Evolutionary conservation across 495 filamentous ascomycete genomes (phyloP).

Genomic region (Collariella sp.): DNA sequence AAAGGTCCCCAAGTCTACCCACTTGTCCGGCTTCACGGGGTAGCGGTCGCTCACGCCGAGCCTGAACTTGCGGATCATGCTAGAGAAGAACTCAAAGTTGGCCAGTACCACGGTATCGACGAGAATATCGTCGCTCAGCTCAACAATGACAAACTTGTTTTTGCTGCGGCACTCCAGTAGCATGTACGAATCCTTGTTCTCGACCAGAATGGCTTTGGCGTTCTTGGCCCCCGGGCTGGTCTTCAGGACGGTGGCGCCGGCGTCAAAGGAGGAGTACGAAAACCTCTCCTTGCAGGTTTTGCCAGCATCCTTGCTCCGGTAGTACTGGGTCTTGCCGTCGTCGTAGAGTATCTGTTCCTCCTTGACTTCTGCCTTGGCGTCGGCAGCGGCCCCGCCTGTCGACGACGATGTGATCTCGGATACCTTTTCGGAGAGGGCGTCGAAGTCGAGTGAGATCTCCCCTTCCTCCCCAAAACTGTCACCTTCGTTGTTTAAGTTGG

Average conservation of each 20-base stretch:
- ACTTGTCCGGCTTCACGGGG: slow-evolving; percentile 83
- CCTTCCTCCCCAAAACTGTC: slow-evolving; percentile 68
- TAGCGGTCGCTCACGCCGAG: slow-evolving; percentile 89
- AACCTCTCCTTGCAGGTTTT: slow-evolving; percentile 86
- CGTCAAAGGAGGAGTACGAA: slow-evolving; percentile 95
- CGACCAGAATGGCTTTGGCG: slow-evolving; percentile 75
- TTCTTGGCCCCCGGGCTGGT: slow-evolving; percentile 77
- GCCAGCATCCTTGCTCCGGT: slow-evolving; percentile 81
- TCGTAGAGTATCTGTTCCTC: slow-evolving; percentile 38
- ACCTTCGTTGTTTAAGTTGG: slow-evolving; percentile 24
- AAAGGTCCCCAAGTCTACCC: slow-evolving; percentile 81
- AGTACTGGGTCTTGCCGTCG: slow-evolving; percentile 42
- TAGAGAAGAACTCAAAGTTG: slow-evolving; percentile 98
- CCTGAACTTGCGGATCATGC: slow-evolving; percentile 83
- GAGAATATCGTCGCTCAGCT: slow-evolving; percentile 80
- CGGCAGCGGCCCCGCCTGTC: slow-evolving; percentile 23
- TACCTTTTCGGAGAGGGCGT: slow-evolving; percentile 43
- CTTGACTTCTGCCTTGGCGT: slow-evolving; percentile 31
- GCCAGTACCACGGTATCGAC: slow-evolving; percentile 93
- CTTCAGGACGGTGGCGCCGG: slow-evolving; percentile 88
- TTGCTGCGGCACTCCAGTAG: slow-evolving; percentile 76
- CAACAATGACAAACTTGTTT: slow-evolving; percentile 88
- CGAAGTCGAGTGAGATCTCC: slow-evolving; percentile 88
- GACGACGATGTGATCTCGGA: slow-evolving; percentile 29
- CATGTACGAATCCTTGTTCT: slow-evolving; percentile 99